phyloP scores from a whole-genome alignment of 1,284 basidiomycete species.

The Puccinia novopanici region DNA sequence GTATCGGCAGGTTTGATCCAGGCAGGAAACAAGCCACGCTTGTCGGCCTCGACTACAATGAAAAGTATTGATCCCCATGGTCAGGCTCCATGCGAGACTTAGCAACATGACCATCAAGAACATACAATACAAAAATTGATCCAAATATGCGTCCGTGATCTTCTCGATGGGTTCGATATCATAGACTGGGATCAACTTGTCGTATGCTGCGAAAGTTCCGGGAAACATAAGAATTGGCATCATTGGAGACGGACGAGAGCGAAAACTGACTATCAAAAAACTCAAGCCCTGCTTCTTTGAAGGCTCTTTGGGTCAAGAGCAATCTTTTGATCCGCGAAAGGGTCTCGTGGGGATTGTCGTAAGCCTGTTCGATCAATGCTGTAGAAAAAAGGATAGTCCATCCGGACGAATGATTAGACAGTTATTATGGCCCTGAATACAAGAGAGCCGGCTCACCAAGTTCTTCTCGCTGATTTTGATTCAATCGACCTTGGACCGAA shows the following conservation, averaged over 20 bases:
- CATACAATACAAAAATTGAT: conserved; percentile 69
- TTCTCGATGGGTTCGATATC: conserved; percentile 98
- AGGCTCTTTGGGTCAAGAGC: conserved; percentile 88
- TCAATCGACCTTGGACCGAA: conserved; percentile 92
- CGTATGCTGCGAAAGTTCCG: conserved; percentile 65
- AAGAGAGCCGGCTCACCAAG: conserved; percentile 52
- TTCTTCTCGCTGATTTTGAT: conserved; percentile 94
- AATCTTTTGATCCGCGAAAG: conserved; percentile 94
- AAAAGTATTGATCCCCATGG: neutral
- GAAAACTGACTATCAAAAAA: conserved; percentile 60
- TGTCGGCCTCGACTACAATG: conserved; percentile 72
- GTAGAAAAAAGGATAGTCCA: conserved; percentile 59
- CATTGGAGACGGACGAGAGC: neutral
- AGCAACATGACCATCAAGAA: conserved; percentile 65
- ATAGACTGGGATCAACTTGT: conserved; percentile 95
- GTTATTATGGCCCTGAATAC: neutral
- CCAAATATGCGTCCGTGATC: conserved; percentile 78
- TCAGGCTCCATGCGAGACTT: neutral
- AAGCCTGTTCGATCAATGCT: conserved; percentile 93
- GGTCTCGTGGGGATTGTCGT: conserved; percentile 73
- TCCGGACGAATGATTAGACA: neutral
- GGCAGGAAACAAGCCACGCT: conserved; percentile 89
- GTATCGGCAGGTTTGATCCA: conserved; percentile 98
- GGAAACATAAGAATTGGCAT: conserved; percentile 6
- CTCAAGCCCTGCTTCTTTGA: conserved; percentile 92